Conservation (phyloP, 2,329 filamentous ascomycete species). For the Bipolaris sorokiniana region DNA sequence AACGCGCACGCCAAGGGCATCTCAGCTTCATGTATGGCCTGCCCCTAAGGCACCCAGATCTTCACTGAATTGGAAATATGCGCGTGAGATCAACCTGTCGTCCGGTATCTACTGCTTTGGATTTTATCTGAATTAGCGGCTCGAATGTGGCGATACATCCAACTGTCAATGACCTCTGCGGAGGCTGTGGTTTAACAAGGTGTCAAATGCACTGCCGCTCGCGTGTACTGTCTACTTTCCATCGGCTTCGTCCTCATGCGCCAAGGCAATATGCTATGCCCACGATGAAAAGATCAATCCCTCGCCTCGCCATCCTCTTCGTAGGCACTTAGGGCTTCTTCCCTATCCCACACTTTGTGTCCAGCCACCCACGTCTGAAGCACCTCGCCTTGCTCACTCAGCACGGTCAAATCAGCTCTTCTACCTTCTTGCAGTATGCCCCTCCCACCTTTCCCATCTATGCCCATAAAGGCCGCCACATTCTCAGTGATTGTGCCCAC, state of each 20-base stretch:
- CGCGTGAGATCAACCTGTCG: slow-evolving; percentile 54
- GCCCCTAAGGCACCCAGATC: slow-evolving; percentile 45
- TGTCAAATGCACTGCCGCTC: background rate
- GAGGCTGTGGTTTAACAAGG: background rate
- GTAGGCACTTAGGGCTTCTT: slow-evolving; percentile 33
- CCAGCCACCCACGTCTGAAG: slow-evolving; percentile 61
- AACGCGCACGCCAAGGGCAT: slow-evolving; percentile 48
- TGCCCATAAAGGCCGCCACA: slow-evolving; percentile 57
- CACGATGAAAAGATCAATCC: slow-evolving; percentile 8
- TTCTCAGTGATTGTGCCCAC: slow-evolving; percentile 59
- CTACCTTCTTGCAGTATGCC: slow-evolving; percentile 53
- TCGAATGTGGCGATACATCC: slow-evolving; percentile 59
- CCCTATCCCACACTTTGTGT: slow-evolving; percentile 54
- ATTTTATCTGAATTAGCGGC: slow-evolving; percentile 58
- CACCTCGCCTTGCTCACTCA: slow-evolving; percentile 55
- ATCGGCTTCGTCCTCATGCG: background rate
- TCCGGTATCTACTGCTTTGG: slow-evolving; percentile 61
- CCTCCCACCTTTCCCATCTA: slow-evolving; percentile 52
- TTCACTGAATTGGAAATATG: slow-evolving; percentile 53
- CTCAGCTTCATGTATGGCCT: slow-evolving; percentile 41
- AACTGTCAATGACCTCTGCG: background rate
- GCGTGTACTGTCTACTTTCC: no score
- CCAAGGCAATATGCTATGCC: background rate
- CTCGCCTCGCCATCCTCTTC: slow-evolving; percentile 42
- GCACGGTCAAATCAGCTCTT: slow-evolving; percentile 57